A percentile compares a stretch with the other conserved stretches of the same genome.
Evolutionary conservation across 2,329 filamentous ascomycete genomes (phyloP).

Genomic region (Ophiognomonia clavigignenti-juglandacearum): DNA sequence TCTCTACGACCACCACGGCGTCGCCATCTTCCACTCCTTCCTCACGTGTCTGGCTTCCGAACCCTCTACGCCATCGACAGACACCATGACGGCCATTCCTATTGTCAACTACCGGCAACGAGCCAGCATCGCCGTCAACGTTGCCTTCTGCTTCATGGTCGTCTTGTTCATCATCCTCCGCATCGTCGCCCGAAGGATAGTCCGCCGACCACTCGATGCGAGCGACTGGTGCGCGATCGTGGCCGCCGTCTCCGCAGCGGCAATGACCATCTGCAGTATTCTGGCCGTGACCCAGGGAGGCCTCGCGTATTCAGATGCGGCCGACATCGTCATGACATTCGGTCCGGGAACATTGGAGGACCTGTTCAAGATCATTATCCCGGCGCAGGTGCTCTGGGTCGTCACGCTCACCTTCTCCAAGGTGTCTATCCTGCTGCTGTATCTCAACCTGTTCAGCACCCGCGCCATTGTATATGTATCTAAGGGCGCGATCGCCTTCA

Average conservation of each 20-base stretch:
- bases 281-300: too few species aligned
- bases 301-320: background rate
- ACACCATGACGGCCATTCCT: background rate
- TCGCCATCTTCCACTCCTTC: too few species aligned
- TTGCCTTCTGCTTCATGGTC: background rate
- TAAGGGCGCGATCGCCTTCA: background rate
- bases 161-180: background rate
- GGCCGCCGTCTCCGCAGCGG: background rate
- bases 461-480: background rate
- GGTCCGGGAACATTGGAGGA: background rate
- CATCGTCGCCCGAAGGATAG: background rate
- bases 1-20: too few species aligned
- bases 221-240: slow-evolving; percentile 1
- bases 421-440: background rate
- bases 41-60: too few species aligned
- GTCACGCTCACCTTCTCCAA: slow-evolving; percentile 1
- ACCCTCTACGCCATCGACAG: too few species aligned
- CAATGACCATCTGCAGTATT: background rate
- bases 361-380: background rate
- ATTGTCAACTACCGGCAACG: slow-evolving; percentile 1
- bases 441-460: background rate
- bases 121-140: background rate
- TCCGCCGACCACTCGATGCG: background rate
- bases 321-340: background rate
- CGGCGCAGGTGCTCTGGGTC: background rate